A percentile compares a stretch with the other conserved stretches of the same genome.
Conservation (phyloP, 2,329 filamentous ascomycete species). For the Nigrograna mackinnonii region DNA sequence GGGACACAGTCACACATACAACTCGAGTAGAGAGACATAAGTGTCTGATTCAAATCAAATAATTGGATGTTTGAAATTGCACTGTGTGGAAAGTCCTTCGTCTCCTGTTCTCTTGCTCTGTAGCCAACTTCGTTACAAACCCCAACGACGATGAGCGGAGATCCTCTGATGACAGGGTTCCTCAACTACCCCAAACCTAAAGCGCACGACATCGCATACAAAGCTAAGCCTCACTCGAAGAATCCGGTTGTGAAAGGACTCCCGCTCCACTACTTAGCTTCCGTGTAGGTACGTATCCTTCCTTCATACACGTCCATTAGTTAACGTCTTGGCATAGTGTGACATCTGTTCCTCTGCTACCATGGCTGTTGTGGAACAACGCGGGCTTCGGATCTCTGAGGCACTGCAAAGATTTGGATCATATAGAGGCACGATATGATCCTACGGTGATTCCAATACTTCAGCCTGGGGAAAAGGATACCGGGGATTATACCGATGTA, state of each 20-base stretch:
- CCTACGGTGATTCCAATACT: slow-evolving; percentile 58
- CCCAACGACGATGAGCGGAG: too few relatives aligned
- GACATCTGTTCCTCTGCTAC: slow-evolving; percentile 62
- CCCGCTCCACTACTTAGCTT: slow-evolving; percentile 63
- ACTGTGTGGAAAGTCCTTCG: too few relatives aligned
- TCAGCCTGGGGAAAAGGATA: slow-evolving; percentile 16
- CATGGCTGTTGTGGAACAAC: slow-evolving; percentile 71
- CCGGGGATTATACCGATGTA: slow-evolving; percentile 21
- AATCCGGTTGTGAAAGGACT: slow-evolving; percentile 74
- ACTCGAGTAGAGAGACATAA: too few relatives aligned
- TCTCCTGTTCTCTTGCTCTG: too few relatives aligned
- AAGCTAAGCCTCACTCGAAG: slow-evolving; percentile 42
- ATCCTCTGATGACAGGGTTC: slow-evolving; percentile 22
- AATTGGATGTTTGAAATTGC: too few relatives aligned
- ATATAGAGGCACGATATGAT: slow-evolving; percentile 58
- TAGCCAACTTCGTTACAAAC: too few relatives aligned
- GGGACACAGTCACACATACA: too few relatives aligned
- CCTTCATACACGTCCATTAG: neutral
- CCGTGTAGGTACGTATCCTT: slow-evolving; percentile 58
- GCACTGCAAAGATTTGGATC: slow-evolving; percentile 57
- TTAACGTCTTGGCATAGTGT: slow-evolving; percentile 51
- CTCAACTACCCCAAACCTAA: slow-evolving; percentile 40
- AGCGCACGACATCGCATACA: slow-evolving; percentile 35
- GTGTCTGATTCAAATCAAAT: too few relatives aligned
- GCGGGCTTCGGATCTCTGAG: slow-evolving; percentile 66